These are phyloP conservation scores for Apophysomyces trapeziformis DNA, from an alignment of 371 early-diverging fungal genomes.

Conservation along the genomic window DNA sequence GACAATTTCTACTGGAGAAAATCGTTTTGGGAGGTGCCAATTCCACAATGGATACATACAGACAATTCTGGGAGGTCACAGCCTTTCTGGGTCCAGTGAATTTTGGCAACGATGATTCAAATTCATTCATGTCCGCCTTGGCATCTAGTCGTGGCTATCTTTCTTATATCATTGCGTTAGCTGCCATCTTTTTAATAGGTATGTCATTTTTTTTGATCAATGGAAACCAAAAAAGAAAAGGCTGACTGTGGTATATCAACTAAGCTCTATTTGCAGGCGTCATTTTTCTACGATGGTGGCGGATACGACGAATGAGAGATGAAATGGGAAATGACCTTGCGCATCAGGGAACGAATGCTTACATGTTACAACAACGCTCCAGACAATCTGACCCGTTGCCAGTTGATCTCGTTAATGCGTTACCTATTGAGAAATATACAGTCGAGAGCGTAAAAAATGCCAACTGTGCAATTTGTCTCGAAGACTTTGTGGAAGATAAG, in stretches of 20 bases:
- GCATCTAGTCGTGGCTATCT: slow-evolving; percentile 36
- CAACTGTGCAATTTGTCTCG: slow-evolving; percentile 46
- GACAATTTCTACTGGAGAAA: slow-evolving; percentile 2
- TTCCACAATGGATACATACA: background rate
- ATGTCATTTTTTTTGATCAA: slow-evolving; percentile 12
- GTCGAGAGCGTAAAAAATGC: slow-evolving; percentile 31
- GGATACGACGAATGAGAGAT: slow-evolving; percentile 33
- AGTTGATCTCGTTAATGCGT: slow-evolving; percentile 32
- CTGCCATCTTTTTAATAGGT: slow-evolving; percentile 45
- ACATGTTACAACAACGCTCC: slow-evolving; percentile 29
- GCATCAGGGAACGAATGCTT: slow-evolving; percentile 13
- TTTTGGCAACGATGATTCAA: slow-evolving; percentile 7
- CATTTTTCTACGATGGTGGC: slow-evolving; percentile 50
- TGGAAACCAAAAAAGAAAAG: background rate
- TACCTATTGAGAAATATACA: slow-evolving; percentile 24
- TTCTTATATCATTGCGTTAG: slow-evolving; percentile 44
- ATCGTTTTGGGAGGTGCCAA: background rate
- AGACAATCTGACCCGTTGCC: slow-evolving; percentile 40
- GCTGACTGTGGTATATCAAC: background rate
- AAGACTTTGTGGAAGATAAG: slow-evolving; percentile 37
- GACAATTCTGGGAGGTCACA: slow-evolving; percentile 4
- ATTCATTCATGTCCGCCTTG: slow-evolving; percentile 15
- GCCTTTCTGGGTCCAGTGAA: background rate
- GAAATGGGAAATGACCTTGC: slow-evolving; percentile 20
- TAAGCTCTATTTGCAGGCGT: slow-evolving; percentile 32